A percentile compares a stretch with the other conserved stretches of the same genome.
Evolutionary conservation across 768 basidiomycete species (phyloP).

Genomic region (Tricholoma furcatifolium): DNA sequence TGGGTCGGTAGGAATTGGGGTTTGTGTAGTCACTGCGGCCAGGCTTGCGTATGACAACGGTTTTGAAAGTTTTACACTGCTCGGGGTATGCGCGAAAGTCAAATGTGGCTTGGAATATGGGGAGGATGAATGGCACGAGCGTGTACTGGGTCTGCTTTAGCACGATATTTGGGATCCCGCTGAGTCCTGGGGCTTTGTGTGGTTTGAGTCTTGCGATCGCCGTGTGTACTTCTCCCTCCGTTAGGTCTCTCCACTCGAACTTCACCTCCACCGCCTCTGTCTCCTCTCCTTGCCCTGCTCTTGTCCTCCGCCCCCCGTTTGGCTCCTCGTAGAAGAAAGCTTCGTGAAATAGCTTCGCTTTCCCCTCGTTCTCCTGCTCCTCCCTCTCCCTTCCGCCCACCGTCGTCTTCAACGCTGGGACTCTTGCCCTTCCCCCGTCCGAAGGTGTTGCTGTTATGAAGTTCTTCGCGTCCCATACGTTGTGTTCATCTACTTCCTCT

Average conservation of each 20-base stretch:
- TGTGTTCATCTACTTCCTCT: conserved; percentile 8
- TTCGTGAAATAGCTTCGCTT: conserved; percentile 17
- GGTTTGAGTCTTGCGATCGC: conserved; percentile 27
- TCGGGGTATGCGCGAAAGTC: conserved; percentile 22
- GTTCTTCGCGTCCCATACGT: conserved; percentile 25
- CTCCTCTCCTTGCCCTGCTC: conserved; percentile 7
- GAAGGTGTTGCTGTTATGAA: conserved; percentile 17
- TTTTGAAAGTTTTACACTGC: conserved; percentile 22
- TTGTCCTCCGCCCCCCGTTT: no score
- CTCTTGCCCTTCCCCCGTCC: conserved; percentile 25
- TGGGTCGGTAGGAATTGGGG: conserved; percentile 31
- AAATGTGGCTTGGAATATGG: conserved; percentile 28
- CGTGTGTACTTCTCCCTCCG: conserved; percentile 21
- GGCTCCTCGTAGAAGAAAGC: conserved; percentile 29
- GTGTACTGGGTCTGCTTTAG: conserved; percentile 23
- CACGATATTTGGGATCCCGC: conserved; percentile 33
- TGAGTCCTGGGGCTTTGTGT: conserved; percentile 35
- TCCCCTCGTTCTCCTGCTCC: conserved; percentile 23
- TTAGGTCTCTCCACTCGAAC: conserved; percentile 17
- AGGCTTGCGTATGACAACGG: conserved; percentile 33
- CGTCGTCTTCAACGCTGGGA: conserved; percentile 22
- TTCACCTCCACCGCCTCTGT: conserved; percentile 26
- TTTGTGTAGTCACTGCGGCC: conserved; percentile 30
- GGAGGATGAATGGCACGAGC: conserved; percentile 23
- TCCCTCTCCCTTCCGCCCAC: neutral